Evolutionary conservation across 139 green algal genomes (phyloP).

Genomic region (Mychonastes homosphaera): DNA sequence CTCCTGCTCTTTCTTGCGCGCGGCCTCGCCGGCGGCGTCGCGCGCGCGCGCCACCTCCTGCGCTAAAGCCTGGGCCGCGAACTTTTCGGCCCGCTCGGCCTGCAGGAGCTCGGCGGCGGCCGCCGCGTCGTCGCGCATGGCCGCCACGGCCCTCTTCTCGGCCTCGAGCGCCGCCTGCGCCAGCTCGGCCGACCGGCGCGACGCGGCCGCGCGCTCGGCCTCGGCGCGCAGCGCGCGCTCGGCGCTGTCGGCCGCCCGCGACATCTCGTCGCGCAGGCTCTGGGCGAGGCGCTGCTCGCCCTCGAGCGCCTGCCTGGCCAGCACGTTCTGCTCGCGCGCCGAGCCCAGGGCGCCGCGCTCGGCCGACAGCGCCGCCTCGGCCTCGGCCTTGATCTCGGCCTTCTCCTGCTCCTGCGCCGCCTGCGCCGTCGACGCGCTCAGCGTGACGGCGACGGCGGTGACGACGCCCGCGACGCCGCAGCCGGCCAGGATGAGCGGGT

Average conservation of each 20-base stretch:
- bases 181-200: conserved; percentile 21
- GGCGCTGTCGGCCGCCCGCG: background rate
- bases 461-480: too few species aligned
- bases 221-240: conserved; percentile 6
- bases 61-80: conserved; percentile 22
- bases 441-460: too few species aligned
- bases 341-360: background rate
- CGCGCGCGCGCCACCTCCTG: background rate
- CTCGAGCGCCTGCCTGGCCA: background rate
- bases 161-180: conserved; percentile 22
- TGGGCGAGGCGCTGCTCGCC: background rate
- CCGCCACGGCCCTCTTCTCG: conserved; percentile 35
- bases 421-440: too few species aligned
- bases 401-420: too few species aligned
- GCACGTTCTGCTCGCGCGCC: background rate
- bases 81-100: conserved; percentile 32
- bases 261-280: background rate
- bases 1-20: background rate
- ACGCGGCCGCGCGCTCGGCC: conserved; percentile 24
- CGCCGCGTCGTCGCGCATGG: conserved; percentile 27
- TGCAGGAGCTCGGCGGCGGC: conserved; percentile 21
- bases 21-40: background rate
- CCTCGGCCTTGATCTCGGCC: too few species aligned
- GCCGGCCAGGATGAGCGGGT: too few species aligned
- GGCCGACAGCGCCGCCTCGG: background rate